Evolutionary conservation across 768 basidiomycete genomes (phyloP), one percentile per base, ranked within the genome.

Genomic region (Rhizopogon vulgaris): DNA sequence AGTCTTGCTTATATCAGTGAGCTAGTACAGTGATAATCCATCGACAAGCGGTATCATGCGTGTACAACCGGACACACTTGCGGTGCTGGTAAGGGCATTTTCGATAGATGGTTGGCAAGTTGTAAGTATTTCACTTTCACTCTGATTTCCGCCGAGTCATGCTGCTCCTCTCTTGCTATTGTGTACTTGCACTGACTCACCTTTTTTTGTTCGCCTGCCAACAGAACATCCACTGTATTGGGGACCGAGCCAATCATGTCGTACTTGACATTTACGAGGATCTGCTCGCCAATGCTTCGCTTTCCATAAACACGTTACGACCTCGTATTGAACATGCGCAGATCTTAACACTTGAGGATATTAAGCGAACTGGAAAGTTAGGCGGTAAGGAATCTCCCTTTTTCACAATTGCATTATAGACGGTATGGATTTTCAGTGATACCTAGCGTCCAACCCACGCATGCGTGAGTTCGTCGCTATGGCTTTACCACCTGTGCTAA

Each of bases 251-350:
- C 30, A 96, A 95, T 62, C 77, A 85, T 30, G 73, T 86, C 28
- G 80, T 92, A 1, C 77, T 97, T 22, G 83, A 96, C 60, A 84
- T 92, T 8, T 94, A 89, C 61, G 89, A 94, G 63, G 68, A 74
- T 6, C 72, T 87, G 2, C 58, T 90, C 9, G 53, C 61, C 2
- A 51, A 54, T 24, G 43, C 55, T n/a, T 48, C 60, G 10, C 49
- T 50, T 62, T 64, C 42, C 14, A 60, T 52, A 8, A 58, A 48
- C 60, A 63, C 32, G 57, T 69, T 38, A 57, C 75, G 94, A 10
- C 86, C 91, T 1, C 76, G 95, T 38, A 83, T 96, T 8, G 95
- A 98, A 63, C 95, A 98, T 67, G 87, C 93, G 0, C 95, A 98
- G 65, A 92, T 96, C 42, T 74, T 98, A 71, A 78, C 80, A 3